Conservation (phyloP, 169 alveolate species). For the Cryptosporidium sp. region DNA sequence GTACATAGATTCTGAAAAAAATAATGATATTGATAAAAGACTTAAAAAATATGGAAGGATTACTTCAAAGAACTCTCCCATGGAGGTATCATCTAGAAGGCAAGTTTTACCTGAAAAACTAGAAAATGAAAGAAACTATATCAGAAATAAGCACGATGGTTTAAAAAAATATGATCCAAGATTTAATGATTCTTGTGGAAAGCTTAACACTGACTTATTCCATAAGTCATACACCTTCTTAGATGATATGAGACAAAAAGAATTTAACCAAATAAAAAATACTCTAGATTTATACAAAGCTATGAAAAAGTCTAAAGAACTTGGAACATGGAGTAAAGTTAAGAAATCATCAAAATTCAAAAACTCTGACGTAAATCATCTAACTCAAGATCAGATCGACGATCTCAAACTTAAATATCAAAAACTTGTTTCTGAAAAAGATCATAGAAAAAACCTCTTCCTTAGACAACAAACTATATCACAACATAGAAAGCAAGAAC, state of each 20-base stretch:
- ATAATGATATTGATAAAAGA: not conserved
- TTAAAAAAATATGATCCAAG: constrained; percentile 45
- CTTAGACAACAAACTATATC: constrained; percentile 53
- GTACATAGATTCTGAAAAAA: not conserved
- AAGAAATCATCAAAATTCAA: constrained; percentile 39
- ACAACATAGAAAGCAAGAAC: constrained; percentile 50
- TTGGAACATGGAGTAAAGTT: constrained; percentile 56
- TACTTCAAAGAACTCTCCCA: constrained; percentile 23
- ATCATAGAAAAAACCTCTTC: constrained; percentile 42
- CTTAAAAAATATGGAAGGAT: constrained; percentile 13
- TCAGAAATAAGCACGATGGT: constrained; percentile 17
- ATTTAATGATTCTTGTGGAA: constrained; percentile 69
- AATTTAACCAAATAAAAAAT: constrained; percentile 34
- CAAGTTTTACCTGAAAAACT: constrained; percentile 29
- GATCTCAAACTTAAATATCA: constrained; percentile 39
- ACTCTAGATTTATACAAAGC: constrained; percentile 28
- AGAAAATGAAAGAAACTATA: constrained; percentile 43
- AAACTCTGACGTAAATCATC: constrained; percentile 33
- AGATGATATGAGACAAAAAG: constrained; percentile 46
- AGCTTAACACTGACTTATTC: constrained; percentile 51
- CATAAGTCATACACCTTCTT: constrained; percentile 52
- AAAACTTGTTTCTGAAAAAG: constrained; percentile 35
- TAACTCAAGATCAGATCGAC: constrained; percentile 45
- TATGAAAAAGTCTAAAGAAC: constrained; percentile 51
- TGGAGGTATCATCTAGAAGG: constrained; percentile 68